Base-by-base conservation (phyloP, 2,329 filamentous ascomycete genomes). In the Fonsecaea nubica region DNA sequence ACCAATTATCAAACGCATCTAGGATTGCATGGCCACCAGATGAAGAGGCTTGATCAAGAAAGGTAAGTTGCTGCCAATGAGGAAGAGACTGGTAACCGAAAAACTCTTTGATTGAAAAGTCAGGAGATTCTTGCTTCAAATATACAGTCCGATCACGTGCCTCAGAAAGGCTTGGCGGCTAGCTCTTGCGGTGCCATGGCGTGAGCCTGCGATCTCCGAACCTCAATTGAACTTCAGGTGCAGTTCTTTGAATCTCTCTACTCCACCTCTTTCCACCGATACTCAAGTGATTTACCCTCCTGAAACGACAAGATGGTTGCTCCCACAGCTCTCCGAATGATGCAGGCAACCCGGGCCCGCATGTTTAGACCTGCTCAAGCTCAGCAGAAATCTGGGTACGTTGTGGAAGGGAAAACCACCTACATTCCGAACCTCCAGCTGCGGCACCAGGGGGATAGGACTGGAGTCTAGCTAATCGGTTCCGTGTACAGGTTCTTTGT, bases 401-500 rank as follows among this genome's bases (percentile, higher is more conserved):
- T 69, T 15, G 10, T 10, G 30, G 6, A 33, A 55, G 45, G n/a
- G 18, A n/a, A 21, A 42, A 25, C 57, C 32, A n/a, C 30, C 30
- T 52, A 42, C 30, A 59, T 45, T 36, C 6, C 18, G 6, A 50
- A 12, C 50, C 42, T 52, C 15, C 15, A 38, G 18, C 9, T 25
- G n/a, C 9, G 6, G 18, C 18, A 50, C 9, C 45, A 13, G 8
- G 36, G 15, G 4, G 36, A 10, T 33, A 13, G n/a, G 8, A 10
- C 32, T 36, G 12, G 33, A 13, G 7, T 45, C 21, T 45, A 18
- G 60, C 60, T 62, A 36, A 62, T 30, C 10, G 6, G 12, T 38
- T 48, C 25, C 56, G 12, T n/a, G 42, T n/a, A 55, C 45, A 66
- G 64, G 18, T 21, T 62, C 36, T 82, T 82, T 72, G 76, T 90